Percentiles rank a stretch among this genome's conserved stretches.
phyloP scores from a whole-genome alignment of 805 yeast species.

The Candida montana region DNA sequence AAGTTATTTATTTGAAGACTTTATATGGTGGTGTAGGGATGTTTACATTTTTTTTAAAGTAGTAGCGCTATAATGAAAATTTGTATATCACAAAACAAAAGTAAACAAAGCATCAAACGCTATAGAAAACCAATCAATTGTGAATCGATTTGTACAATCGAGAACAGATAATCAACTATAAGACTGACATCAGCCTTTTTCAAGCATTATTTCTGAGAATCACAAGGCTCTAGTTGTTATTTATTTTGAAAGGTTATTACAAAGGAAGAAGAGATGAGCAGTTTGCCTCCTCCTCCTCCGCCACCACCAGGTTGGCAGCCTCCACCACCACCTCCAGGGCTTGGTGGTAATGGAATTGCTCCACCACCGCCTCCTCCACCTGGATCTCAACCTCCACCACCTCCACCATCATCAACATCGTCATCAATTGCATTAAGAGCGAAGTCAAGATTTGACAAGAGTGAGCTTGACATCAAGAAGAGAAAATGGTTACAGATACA shows the following conservation, averaged over 20 bases:
- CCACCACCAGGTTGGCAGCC: conserved; percentile 30
- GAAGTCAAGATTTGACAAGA: conserved; percentile 15
- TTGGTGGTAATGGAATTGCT: conserved; percentile 18
- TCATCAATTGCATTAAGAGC: conserved; percentile 20
- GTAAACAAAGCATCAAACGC: neutral
- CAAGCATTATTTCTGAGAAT: no score
- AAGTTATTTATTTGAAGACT: no score
- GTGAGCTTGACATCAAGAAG: conserved; percentile 38
- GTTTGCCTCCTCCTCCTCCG: conserved; percentile 25
- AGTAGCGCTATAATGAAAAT: neutral
- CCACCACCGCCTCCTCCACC: conserved; percentile 27
- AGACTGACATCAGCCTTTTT: no score
- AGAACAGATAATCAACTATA: no score
- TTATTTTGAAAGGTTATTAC: no score
- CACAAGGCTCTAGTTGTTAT: no score
- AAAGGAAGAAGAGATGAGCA: conserved; percentile 5
- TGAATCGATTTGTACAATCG: neutral
- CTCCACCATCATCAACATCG: conserved; percentile 30
- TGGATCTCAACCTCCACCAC: conserved; percentile 25
- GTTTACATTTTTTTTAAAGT: neutral
- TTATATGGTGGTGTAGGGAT: neutral
- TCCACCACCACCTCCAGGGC: conserved; percentile 27
- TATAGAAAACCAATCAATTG: neutral
- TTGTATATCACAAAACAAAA: neutral
- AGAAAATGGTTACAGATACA: conserved; percentile 61